Evolutionary conservation across 208 protist genomes (phyloP).

Genomic region (Trypanosoma caninum): DNA sequence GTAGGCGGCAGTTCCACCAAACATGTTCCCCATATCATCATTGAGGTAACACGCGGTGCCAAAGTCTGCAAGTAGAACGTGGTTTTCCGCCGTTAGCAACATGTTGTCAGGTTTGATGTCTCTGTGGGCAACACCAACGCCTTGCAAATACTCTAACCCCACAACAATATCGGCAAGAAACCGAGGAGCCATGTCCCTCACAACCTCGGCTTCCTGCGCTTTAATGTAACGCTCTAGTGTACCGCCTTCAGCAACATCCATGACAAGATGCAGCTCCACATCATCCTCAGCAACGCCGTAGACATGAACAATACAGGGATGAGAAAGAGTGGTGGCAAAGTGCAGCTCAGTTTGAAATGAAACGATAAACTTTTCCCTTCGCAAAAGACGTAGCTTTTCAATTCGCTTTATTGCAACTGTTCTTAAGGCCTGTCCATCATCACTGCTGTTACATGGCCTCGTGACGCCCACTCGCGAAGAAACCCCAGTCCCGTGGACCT

Average conservation of each 20-base stretch:
- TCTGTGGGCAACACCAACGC: constrained; percentile 70
- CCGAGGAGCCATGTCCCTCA: constrained; percentile 55
- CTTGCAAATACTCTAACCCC: constrained; percentile 68
- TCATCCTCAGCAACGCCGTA: constrained; percentile 62
- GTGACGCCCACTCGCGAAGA: too few species aligned
- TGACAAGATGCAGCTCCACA: constrained; percentile 58
- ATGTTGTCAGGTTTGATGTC: constrained; percentile 88
- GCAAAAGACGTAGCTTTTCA: constrained; percentile 46
- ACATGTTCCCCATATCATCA: constrained; percentile 41
- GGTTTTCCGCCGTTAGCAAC: constrained; percentile 63
- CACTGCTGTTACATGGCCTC: too few species aligned
- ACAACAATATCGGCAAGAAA: constrained; percentile 80
- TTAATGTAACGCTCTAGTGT: constrained; percentile 59
- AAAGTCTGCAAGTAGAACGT: constrained; percentile 83
- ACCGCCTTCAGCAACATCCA: constrained; percentile 77
- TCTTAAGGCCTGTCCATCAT: constrained; percentile 3
- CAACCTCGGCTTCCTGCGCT: constrained; percentile 43
- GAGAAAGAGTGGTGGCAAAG: constrained; percentile 52
- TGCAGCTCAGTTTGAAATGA: constrained; percentile 67
- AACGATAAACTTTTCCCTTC: constrained; percentile 33
- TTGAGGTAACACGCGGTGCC: constrained; percentile 57
- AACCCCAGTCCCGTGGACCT: too few species aligned
- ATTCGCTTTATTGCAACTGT: constrained; percentile 74
- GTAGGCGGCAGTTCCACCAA: constrained; percentile 72
- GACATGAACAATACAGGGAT: constrained; percentile 66